A percentile compares a stretch with the other conserved stretches of the same genome.
Evolutionary conservation across 805 yeast species (phyloP).

Genomic region (Ogataea methylovora): DNA sequence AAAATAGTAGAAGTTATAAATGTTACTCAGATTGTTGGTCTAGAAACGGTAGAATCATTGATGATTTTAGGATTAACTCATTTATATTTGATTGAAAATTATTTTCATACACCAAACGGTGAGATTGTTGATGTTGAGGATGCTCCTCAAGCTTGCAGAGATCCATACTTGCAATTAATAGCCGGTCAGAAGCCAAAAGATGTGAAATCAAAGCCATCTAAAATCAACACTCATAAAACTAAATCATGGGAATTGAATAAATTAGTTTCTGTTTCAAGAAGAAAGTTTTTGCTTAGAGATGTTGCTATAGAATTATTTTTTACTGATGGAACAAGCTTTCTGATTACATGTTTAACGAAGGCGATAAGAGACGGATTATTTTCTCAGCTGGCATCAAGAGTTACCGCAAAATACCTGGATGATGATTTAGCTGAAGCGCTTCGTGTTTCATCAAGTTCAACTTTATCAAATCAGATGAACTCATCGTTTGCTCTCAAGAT

Average conservation of each 20-base stretch:
- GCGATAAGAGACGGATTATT: constrained; percentile 51
- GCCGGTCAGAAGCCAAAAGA: constrained; percentile 17
- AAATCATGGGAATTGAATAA: constrained; percentile 55
- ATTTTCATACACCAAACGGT: constrained; percentile 42
- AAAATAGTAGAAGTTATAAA: constrained; percentile 67
- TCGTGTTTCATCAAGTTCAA: constrained; percentile 32
- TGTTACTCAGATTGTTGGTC: constrained; percentile 65
- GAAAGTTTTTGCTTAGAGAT: constrained; percentile 72
- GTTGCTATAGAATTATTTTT: constrained; percentile 77
- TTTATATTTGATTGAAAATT: constrained; percentile 63
- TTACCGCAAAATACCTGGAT: constrained; percentile 45
- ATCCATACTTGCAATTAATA: constrained; percentile 60
- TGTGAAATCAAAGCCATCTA: constrained; percentile 5
- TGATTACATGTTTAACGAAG: constrained; percentile 55
- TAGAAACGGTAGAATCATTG: constrained; percentile 71
- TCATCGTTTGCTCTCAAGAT: constrained; percentile 31
- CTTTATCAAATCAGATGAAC: constrained; percentile 4
- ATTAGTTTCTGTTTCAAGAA: constrained; percentile 57
- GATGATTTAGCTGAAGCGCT: constrained; percentile 47
- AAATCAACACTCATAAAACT: constrained; percentile 34
- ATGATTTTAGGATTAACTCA: constrained; percentile 61
- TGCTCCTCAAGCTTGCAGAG: constrained; percentile 55
- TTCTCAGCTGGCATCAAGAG: constrained; percentile 37
- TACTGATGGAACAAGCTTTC: constrained; percentile 60
- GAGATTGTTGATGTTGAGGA: constrained; percentile 60